Evolutionary conservation across 2,329 filamentous ascomycete species (phyloP).

Genomic region (Helicocarpus griseus): DNA sequence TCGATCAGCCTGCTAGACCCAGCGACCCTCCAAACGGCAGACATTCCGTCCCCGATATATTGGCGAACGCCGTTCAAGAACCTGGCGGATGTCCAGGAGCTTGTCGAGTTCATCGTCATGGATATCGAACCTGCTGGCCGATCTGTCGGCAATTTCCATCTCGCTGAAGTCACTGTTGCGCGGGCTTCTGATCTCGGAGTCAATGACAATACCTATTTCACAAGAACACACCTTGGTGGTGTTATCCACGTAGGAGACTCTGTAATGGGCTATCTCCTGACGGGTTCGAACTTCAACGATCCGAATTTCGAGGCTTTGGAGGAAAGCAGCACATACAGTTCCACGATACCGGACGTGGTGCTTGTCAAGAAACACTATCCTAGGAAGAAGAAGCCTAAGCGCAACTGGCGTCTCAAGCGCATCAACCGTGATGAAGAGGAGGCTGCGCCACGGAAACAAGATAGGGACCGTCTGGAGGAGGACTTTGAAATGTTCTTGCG

Average conservation of each 20-base stretch:
- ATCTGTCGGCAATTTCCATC: constrained; percentile 68
- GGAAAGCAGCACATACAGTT: constrained; percentile 62
- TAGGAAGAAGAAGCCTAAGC: constrained; percentile 71
- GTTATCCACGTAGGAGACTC: constrained; percentile 83
- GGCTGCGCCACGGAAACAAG: constrained; percentile 25
- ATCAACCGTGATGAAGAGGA: constrained; percentile 87
- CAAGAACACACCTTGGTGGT: constrained; percentile 78
- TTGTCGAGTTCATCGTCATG: constrained; percentile 89
- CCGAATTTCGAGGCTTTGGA: constrained; percentile 75
- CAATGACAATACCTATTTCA: constrained; percentile 83
- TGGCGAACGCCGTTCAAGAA: constrained; percentile 83
- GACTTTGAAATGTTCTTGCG: constrained; percentile 97
- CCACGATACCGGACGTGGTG: constrained; percentile 79
- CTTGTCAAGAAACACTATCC: constrained; percentile 96
- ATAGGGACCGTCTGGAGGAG: constrained; percentile 80
- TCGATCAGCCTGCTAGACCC: constrained; percentile 84
- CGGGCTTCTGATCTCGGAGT: constrained; percentile 74
- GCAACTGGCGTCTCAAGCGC: constrained; percentile 91
- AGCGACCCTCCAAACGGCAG: constrained; percentile 79
- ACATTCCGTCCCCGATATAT: constrained; percentile 72
- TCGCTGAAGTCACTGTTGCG: constrained; percentile 82
- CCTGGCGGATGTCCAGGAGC: constrained; percentile 71
- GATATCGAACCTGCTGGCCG: constrained; percentile 76
- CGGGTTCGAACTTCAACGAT: constrained; percentile 88
- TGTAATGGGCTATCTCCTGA: constrained; percentile 86